Evolutionary conservation across 805 yeast genomes (phyloP).

Genomic region (Candida patagonica): DNA sequence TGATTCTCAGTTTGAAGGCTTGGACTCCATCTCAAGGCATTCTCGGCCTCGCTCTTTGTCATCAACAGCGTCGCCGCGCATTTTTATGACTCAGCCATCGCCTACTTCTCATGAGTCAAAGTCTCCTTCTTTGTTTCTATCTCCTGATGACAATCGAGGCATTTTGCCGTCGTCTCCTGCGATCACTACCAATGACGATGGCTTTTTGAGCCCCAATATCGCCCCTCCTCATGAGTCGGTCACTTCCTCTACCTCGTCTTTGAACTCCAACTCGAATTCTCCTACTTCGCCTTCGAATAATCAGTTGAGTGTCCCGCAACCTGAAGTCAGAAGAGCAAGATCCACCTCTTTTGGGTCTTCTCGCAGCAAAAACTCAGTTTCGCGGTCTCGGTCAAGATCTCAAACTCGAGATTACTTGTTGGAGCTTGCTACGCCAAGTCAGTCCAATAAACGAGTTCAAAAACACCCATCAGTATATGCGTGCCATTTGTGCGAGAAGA

Average conservation of each 20-base stretch:
- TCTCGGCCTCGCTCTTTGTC: too few relatives aligned
- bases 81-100: too few relatives aligned
- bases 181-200: neutral
- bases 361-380: constrained; percentile 3
- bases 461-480: constrained; percentile 64
- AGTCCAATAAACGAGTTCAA: constrained; percentile 46
- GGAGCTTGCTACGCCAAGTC: constrained; percentile 54
- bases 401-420: constrained; percentile 45
- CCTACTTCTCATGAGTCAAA: too few relatives aligned
- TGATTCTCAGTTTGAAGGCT: too few relatives aligned
- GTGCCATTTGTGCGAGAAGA: constrained; percentile 77
- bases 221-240: neutral
- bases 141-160: neutral
- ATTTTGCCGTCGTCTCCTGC: neutral
- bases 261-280: neutral
- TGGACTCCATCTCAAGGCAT: too few relatives aligned
- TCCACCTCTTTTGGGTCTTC: constrained; percentile 2
- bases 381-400: constrained; percentile 9
- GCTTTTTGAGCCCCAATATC: constrained; percentile 2
- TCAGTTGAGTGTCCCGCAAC: neutral
- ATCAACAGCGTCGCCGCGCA: too few relatives aligned
- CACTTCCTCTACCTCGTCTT: neutral
- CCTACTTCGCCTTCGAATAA: constrained; percentile 1
- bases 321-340: neutral
- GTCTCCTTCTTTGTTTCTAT: neutral